A percentile compares a stretch with the other conserved stretches of the same genome.
Evolutionary conservation across 2,329 filamentous ascomycete species (phyloP).

Genomic region (Plenodomus tracheiphilus): DNA sequence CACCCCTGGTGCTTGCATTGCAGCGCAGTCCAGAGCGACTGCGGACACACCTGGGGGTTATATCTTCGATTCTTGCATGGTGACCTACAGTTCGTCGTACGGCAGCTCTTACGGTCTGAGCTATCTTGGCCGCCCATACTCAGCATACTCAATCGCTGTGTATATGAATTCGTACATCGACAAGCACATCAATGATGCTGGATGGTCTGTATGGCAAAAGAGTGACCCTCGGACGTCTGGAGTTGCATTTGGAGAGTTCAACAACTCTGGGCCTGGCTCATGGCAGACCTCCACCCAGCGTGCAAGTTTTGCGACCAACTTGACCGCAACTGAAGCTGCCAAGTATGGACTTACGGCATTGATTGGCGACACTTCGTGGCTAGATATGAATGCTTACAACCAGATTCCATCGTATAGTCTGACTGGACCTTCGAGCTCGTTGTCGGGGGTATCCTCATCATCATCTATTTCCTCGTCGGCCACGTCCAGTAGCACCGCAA

Average conservation of each 20-base stretch:
- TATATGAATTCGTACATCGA: constrained; percentile 44
- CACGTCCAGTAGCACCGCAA: constrained; percentile 7
- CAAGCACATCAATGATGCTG: constrained; percentile 37
- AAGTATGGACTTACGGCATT: constrained; percentile 44
- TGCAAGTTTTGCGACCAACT: constrained; percentile 43
- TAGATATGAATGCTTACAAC: constrained; percentile 48
- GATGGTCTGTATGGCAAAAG: constrained; percentile 41
- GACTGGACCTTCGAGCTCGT: constrained; percentile 7
- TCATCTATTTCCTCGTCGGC: constrained; percentile 11
- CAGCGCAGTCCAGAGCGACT: constrained; percentile 20
- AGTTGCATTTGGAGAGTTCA: constrained; percentile 43
- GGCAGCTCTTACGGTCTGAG: constrained; percentile 27
- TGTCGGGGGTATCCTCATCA: too few relatives aligned
- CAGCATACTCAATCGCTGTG: constrained; percentile 34
- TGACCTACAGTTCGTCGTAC: constrained; percentile 47
- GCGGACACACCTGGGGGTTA: constrained; percentile 48
- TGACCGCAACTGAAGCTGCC: constrained; percentile 40
- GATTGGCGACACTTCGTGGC: constrained; percentile 48
- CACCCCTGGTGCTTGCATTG: constrained; percentile 24
- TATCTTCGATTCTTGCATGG: constrained; percentile 55
- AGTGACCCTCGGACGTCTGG: constrained; percentile 38
- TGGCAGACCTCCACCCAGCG: constrained; percentile 37
- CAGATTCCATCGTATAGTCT: constrained; percentile 34
- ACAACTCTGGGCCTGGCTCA: constrained; percentile 37
- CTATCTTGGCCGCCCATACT: constrained; percentile 55